Percentiles rank a stretch among this genome's conserved stretches.
phyloP scores from a whole-genome alignment of 352 stramenopile genomes.

The Globisporangium uncinulatum region DNA sequence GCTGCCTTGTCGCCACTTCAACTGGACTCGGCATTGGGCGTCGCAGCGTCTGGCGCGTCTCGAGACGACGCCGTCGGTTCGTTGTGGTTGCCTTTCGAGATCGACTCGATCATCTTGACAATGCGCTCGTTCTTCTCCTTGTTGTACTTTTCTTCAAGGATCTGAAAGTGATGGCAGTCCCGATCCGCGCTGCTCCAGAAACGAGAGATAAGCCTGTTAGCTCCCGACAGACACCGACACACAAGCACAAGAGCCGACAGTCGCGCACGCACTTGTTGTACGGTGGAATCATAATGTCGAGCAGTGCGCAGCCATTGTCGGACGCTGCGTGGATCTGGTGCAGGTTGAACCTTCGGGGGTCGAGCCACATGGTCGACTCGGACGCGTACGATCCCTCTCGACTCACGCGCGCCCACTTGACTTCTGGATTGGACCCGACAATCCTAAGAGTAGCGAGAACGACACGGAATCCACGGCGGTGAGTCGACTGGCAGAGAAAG shows the following conservation, averaged over 20 bases:
- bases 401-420: constrained; percentile 61
- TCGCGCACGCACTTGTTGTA: constrained; percentile 73
- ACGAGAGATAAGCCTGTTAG: constrained; percentile 1
- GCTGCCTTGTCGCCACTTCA: background rate
- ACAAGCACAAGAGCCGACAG: background rate
- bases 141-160: constrained; percentile 51
- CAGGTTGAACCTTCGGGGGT: constrained; percentile 76
- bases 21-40: background rate
- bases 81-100: constrained; percentile 67
- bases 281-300: constrained; percentile 84
- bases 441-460: constrained; percentile 14
- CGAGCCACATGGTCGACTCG: constrained; percentile 76
- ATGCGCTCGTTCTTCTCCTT: constrained; percentile 39
- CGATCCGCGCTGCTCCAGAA: constrained; percentile 43
- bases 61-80: constrained; percentile 16
- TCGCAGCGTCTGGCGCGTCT: background rate
- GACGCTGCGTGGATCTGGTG: constrained; percentile 72
- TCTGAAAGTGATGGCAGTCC: constrained; percentile 73
- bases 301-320: constrained; percentile 64
- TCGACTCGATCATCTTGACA: constrained; percentile 68
- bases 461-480: no score
- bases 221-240: background rate
- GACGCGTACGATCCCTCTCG: constrained; percentile 44
- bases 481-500: background rate
- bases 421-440: constrained; percentile 27